Evolutionary conservation across 2,329 filamentous ascomycete species (phyloP).

Genomic region (Ophiocordyceps unilateralis): DNA sequence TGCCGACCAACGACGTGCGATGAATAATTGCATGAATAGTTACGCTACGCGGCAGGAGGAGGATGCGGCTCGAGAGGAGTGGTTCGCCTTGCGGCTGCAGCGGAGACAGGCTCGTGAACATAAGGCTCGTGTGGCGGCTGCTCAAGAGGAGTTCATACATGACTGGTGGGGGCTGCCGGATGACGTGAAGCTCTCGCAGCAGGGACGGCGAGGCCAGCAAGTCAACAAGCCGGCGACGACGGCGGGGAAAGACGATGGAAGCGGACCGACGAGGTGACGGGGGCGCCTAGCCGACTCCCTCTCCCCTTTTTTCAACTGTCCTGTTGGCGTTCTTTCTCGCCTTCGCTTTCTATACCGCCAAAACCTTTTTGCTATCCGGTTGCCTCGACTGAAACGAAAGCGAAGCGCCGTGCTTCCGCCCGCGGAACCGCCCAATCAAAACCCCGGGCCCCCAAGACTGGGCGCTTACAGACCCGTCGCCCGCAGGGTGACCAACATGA

Average conservation of each 20-base stretch:
- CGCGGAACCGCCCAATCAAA: slow-evolving; percentile 10
- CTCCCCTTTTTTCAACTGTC: too few relatives aligned
- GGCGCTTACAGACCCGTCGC: background rate
- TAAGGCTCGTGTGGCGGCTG: slow-evolving; percentile 38
- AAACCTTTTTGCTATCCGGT: too few relatives aligned
- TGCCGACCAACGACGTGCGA: slow-evolving; percentile 57
- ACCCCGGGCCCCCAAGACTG: background rate
- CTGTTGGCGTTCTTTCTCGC: background rate
- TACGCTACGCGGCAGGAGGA: slow-evolving; percentile 74
- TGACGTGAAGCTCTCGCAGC: slow-evolving; percentile 32
- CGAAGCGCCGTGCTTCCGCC: slow-evolving; percentile 35
- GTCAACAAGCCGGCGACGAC: slow-evolving; percentile 32
- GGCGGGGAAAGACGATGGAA: slow-evolving; percentile 4
- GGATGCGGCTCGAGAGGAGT: slow-evolving; percentile 80
- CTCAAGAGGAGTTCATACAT: slow-evolving; percentile 47
- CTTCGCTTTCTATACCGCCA: too few relatives aligned
- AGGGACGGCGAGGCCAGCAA: too few relatives aligned
- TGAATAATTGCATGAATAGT: slow-evolving; percentile 87
- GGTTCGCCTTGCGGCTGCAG: slow-evolving; percentile 67
- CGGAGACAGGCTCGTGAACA: slow-evolving; percentile 50
- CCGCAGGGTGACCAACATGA: background rate
- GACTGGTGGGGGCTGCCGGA: slow-evolving; percentile 52
- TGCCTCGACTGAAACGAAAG: too few relatives aligned
- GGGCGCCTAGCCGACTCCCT: too few relatives aligned
- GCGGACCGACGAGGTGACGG: slow-evolving; percentile 21